Percentiles rank a stretch among this genome's conserved stretches.
Evolutionary conservation across 805 yeast genomes (phyloP).

Genomic region (Teunomyces aglyptinius): DNA sequence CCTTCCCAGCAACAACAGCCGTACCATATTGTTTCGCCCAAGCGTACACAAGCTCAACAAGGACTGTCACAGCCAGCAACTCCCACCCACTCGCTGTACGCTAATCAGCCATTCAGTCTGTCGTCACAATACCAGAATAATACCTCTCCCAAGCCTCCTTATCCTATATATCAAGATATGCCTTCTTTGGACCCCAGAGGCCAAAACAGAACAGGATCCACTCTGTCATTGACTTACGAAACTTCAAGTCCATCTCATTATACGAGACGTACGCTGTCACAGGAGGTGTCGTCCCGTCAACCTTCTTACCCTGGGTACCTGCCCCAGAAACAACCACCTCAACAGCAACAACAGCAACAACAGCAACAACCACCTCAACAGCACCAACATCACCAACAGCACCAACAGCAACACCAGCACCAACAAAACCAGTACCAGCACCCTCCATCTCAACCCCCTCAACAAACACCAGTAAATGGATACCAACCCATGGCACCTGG

Average conservation of each 20-base stretch:
- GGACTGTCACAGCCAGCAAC: not conserved
- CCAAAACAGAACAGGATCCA: not conserved
- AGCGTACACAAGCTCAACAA: not conserved
- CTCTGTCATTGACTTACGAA: not conserved
- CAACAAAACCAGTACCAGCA: constrained; percentile 4
- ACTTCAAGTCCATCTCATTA: not conserved
- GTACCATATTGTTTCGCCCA: not conserved
- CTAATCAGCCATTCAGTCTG: not conserved
- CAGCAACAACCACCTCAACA: constrained; percentile 10
- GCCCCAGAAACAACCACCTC: not conserved
- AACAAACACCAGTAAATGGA: constrained; percentile 1
- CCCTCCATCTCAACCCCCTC: constrained; percentile 9
- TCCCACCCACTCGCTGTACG: constrained; percentile 1
- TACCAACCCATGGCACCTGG: not conserved
- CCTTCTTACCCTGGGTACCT: not conserved
- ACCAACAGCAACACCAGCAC: constrained; percentile 9
- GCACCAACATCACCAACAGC: not conserved
- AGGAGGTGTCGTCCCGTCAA: not conserved
- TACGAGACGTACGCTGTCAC: not conserved
- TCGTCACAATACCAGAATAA: constrained; percentile 1
- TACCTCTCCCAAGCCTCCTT: constrained; percentile 1
- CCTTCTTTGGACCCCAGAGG: constrained; percentile 2
- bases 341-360: constrained; percentile 7
- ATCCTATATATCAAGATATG: not conserved
- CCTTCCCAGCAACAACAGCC: not conserved